These are phyloP conservation scores for Oryza punctata DNA, from an alignment of 176 grass and related monocot genomes.

Conservation along the genomic window DNA sequence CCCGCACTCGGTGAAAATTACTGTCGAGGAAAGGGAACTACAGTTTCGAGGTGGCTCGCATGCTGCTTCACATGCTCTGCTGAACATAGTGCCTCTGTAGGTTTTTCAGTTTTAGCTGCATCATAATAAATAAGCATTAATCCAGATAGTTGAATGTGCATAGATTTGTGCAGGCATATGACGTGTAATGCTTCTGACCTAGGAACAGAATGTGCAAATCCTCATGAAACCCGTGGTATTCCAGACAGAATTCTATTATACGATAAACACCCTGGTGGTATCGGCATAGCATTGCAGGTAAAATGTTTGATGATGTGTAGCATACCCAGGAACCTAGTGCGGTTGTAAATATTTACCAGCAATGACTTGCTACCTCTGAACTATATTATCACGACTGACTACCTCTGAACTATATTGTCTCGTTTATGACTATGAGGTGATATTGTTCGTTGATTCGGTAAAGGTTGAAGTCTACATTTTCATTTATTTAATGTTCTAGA, in stretches of 20 bases:
- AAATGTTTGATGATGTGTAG: conserved; percentile 31
- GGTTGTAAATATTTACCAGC: background rate
- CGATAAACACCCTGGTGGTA: conserved; percentile 81
- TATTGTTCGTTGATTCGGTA: background rate
- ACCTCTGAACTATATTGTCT: background rate
- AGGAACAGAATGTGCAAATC: conserved; percentile 83
- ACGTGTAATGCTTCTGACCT: conserved; percentile 79
- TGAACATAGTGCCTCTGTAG: conserved; percentile 84
- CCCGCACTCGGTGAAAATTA: conserved; percentile 62
- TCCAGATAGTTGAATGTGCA: conserved; percentile 1
- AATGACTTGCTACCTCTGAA: background rate
- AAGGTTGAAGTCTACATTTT: background rate
- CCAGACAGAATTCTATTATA: conserved; percentile 81
- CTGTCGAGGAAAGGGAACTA: conserved; percentile 60
- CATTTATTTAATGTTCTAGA: conserved; percentile 46
- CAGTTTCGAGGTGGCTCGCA: conserved; percentile 72
- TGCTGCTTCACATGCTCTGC: conserved; percentile 82
- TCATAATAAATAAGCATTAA: background rate
- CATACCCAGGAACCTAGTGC: background rate
- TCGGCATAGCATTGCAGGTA: conserved; percentile 73
- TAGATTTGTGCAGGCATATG: conserved; percentile 57
- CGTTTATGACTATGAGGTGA: background rate
- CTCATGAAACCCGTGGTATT: conserved; percentile 68
- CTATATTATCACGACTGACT: background rate
- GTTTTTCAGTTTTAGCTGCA: conserved; percentile 28